Evolutionary conservation across 2,329 filamentous ascomycete genomes (phyloP).

Genomic region (Aspergillus ochraceus): DNA sequence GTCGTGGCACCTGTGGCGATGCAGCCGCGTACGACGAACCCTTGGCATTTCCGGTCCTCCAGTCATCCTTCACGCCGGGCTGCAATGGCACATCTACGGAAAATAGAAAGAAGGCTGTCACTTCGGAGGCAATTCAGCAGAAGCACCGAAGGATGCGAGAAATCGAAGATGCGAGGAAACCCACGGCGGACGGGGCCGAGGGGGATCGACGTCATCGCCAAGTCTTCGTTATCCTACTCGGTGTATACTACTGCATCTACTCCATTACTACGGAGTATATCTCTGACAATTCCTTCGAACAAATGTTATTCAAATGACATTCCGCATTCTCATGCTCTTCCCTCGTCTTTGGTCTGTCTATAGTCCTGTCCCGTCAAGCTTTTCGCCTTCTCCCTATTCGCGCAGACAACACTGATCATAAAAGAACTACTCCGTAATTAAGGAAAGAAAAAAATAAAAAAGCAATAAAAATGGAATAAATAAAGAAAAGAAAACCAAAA

Average conservation of each 20-base stretch:
- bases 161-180: not conserved
- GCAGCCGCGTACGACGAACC: constrained; percentile 7
- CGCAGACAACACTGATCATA: no score
- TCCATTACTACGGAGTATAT: no score
- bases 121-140: not conserved
- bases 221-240: not conserved
- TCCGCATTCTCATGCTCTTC: not conserved
- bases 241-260: no score
- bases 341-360: not conserved
- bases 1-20: constrained; percentile 4
- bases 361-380: not conserved
- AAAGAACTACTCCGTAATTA: not conserved
- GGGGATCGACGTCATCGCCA: not conserved
- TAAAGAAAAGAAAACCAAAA: not conserved
- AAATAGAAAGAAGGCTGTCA: not conserved
- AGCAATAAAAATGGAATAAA: not conserved
- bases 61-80: not conserved
- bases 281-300: no score
- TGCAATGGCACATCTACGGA: not conserved
- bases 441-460: no score
- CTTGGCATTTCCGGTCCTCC: constrained; percentile 3
- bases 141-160: not conserved
- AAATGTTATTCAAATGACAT: not conserved
- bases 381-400: not conserved
- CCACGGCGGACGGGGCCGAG: not conserved